phyloP scores from a whole-genome alignment of 106 monocot genomes.

The Acanthochlamys bracteata region DNA sequence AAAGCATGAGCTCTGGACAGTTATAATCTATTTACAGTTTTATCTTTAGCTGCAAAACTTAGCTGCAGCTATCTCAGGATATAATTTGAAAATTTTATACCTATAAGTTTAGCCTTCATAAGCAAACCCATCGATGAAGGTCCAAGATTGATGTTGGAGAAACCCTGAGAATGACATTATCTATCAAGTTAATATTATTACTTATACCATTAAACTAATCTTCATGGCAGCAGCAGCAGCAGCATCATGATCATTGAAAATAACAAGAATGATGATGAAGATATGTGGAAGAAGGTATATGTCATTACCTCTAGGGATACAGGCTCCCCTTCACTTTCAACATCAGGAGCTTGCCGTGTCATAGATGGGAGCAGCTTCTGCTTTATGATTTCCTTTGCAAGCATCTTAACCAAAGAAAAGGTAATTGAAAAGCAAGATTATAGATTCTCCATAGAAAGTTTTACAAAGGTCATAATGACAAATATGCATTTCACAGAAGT shows the following conservation, averaged over 20 bases:
- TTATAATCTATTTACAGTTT: no score
- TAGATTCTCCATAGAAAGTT: no score
- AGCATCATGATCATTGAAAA: no score
- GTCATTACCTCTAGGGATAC: slow-evolving; percentile 64
- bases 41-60: no score
- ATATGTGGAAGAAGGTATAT: no score
- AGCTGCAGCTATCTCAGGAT: neutral
- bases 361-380: slow-evolving; percentile 66
- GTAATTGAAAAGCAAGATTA: neutral
- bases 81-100: slow-evolving; percentile 24
- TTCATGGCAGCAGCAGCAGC: no score
- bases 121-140: slow-evolving; percentile 74
- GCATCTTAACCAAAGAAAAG: slow-evolving; percentile 49
- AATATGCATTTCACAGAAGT: no score
- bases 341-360: slow-evolving; percentile 53
- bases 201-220: neutral
- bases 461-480: no score
- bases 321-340: slow-evolving; percentile 59
- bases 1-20: no score
- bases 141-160: slow-evolving; percentile 76
- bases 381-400: slow-evolving; percentile 81
- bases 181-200: neutral
- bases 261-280: no score
- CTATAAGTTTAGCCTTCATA: slow-evolving; percentile 77
- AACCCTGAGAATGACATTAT: slow-evolving; percentile 36